These are phyloP conservation scores for Geotrichum bryndzae DNA, from an alignment of 1,139 yeast genomes.

Conservation along the genomic window DNA sequence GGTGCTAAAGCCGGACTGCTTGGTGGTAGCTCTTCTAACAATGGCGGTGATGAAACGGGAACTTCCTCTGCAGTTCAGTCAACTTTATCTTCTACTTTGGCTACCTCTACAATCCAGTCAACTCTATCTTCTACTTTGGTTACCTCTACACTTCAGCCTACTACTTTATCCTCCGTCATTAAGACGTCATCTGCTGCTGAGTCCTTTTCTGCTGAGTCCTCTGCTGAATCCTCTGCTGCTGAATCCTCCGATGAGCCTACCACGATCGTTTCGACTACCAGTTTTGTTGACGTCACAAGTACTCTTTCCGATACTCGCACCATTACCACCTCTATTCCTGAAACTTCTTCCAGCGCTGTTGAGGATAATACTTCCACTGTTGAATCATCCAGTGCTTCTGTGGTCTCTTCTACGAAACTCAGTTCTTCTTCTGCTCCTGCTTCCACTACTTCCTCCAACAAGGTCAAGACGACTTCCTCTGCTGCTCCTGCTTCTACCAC, in stretches of 20 bases:
- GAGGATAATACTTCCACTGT: neutral
- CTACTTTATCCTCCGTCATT: conserved; percentile 3
- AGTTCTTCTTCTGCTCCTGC: neutral
- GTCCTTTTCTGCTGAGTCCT: conserved; percentile 9
- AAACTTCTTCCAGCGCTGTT: neutral
- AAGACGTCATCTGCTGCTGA: conserved; percentile 8
- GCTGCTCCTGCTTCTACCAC: neutral
- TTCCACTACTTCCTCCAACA: neutral
- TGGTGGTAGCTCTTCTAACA: conserved; percentile 7
- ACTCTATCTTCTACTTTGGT: neutral
- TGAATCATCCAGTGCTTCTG: neutral
- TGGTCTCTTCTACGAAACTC: neutral
- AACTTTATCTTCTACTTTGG: neutral
- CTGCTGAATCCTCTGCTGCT: conserved; percentile 10
- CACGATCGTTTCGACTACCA: neutral
- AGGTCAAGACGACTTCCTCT: neutral
- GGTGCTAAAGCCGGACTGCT: conserved; percentile 39
- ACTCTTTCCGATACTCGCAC: neutral
- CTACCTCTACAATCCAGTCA: conserved; percentile 4
- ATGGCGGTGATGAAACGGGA: conserved; percentile 1
- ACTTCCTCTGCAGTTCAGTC: conserved; percentile 18
- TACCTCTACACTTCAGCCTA: neutral
- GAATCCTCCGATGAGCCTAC: conserved; percentile 11
- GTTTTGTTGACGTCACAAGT: neutral
- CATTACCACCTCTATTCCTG: neutral